These are phyloP conservation scores for Colletotrichum gigasporum DNA, from an alignment of 2,329 filamentous ascomycete genomes.

Conservation along the genomic window DNA sequence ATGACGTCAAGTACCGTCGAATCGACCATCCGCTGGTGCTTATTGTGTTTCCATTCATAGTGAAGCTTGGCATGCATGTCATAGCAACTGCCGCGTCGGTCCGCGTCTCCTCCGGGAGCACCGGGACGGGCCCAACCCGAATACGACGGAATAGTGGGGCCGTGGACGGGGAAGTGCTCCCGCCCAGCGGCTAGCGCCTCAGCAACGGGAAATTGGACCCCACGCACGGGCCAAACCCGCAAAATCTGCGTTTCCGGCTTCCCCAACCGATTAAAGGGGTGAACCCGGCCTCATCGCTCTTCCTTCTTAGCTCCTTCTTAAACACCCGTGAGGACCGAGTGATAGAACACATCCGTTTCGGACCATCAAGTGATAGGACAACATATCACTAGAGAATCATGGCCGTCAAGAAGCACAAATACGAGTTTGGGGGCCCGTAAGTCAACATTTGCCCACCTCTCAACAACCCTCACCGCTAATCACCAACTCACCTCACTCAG, in stretches of 20 bases:
- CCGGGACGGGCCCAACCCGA: background rate
- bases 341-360: too few species aligned
- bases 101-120: background rate
- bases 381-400: too few species aligned
- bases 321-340: too few species aligned
- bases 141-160: slow-evolving; percentile 16
- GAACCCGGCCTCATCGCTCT: background rate
- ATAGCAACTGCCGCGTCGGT: background rate
- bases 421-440: slow-evolving; percentile 47
- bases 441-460: slow-evolving; percentile 16
- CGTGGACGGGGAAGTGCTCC: background rate
- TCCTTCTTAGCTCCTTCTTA: background rate
- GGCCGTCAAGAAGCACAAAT: slow-evolving; percentile 32
- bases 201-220: slow-evolving; percentile 16
- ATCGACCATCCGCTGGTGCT: too few species aligned
- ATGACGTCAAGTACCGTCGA: too few species aligned
- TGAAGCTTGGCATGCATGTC: too few species aligned
- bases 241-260: background rate
- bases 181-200: slow-evolving; percentile 5
- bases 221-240: slow-evolving; percentile 1
- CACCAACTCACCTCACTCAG: slow-evolving; percentile 55
- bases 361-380: too few species aligned
- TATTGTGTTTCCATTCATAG: too few species aligned
- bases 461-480: background rate
- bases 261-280: slow-evolving; percentile 22